Percentiles rank a stretch among this genome's conserved stretches.
phyloP scores from a whole-genome alignment of 768 basidiomycete genomes.

The Mycena floridula region DNA sequence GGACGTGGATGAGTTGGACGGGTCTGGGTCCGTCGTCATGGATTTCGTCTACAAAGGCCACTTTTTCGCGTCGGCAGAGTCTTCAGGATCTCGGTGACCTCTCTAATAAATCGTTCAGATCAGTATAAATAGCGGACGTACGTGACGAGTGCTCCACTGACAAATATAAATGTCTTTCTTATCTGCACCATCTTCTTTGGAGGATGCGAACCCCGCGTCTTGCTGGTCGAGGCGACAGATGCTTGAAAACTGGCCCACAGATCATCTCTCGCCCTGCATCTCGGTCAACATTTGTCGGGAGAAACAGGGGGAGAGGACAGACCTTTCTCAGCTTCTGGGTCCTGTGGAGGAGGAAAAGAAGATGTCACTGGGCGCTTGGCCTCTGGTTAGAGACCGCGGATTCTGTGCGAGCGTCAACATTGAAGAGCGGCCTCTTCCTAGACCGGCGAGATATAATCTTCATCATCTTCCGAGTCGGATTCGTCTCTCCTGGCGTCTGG shows the following conservation, averaged over 20 bases:
- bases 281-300: slow-evolving; percentile 4
- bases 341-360: slow-evolving; percentile 23
- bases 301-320: slow-evolving; percentile 7
- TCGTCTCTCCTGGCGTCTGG: too few species aligned
- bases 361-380: slow-evolving; percentile 27
- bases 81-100: slow-evolving; percentile 64
- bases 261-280: slow-evolving; percentile 48
- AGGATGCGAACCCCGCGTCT: slow-evolving; percentile 9
- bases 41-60: slow-evolving; percentile 56
- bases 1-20: slow-evolving; percentile 5
- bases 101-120: slow-evolving; percentile 34
- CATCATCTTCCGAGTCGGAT: slow-evolving; percentile 66
- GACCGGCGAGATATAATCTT: slow-evolving; percentile 57
- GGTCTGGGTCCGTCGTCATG: slow-evolving; percentile 10
- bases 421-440: slow-evolving; percentile 21
- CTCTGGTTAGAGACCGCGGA: slow-evolving; percentile 32
- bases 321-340: slow-evolving; percentile 41
- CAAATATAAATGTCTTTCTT: slow-evolving; percentile 65
- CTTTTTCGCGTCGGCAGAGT: slow-evolving; percentile 68
- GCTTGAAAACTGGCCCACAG: slow-evolving; percentile 69
- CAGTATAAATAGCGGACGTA: slow-evolving; percentile 29
- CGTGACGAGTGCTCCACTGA: slow-evolving; percentile 72
- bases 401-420: slow-evolving; percentile 5
- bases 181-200: slow-evolving; percentile 53
- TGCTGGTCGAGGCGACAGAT: slow-evolving; percentile 35